Base-by-base conservation (phyloP, 192 early-diverging fungal species). In the Thamnidium elegans region DNA sequence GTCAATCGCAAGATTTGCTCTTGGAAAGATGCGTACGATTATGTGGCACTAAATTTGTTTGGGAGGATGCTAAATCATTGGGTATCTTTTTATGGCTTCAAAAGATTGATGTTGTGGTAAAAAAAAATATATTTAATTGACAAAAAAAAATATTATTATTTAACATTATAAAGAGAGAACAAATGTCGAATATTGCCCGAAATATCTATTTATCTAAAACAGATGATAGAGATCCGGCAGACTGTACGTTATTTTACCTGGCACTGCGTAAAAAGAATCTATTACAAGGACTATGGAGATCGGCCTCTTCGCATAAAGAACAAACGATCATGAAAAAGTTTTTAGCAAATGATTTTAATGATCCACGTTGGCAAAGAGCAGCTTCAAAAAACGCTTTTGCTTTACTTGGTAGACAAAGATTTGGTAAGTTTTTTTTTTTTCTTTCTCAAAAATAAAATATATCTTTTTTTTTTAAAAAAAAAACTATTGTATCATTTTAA, bases 361-460 rank as follows among this genome's bases (percentile, higher is more conserved):
- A 92, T 55, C 80, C 88, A 4, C 77, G 92, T 45, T 99, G 97
- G 97, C 87, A 84, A 65, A 94, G 87, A 14, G 94, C 96, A 0
- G 97, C 97, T 2, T 75, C 87, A n/a, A 99, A 99, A 70, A 99
- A 99, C 68, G 97, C 97, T 3, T 99, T 92, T 77, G 97, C 90
- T n/a, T 70, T 99, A 42, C 74, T 99, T 21, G 93, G 96, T 62
- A 93, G 92, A 66, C 95, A 97, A 63, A 81, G 96, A 50, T 98
- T 92, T 67, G 85, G 90, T 92, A 79, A 66, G 15, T 15, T 7
- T 3, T 36, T 3, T 26, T 13, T 39, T 26, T 46, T 19, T 58
- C 32, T 50, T 19, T 44, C 48, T 52, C n/a, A n/a, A n/a, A 26
- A 26, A 26, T 66, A 20, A 44, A 51, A 1, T 3, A 9, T 6